Percentiles rank a stretch among this genome's conserved stretches.
Conservation (phyloP, 805 yeast species). For the Pichia californica region DNA sequence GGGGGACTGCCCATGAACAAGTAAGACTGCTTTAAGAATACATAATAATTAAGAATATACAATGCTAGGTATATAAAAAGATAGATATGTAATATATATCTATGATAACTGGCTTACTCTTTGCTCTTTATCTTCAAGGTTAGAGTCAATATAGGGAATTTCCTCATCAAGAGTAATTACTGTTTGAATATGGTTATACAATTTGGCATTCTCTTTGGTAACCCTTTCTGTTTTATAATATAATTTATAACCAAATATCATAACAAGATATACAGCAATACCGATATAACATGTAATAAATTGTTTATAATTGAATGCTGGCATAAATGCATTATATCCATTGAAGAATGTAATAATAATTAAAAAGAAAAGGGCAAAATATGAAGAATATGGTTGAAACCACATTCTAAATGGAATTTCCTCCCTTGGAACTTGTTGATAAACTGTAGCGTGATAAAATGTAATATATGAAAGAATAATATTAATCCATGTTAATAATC, state of each 20-base stretch:
- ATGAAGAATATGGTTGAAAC: slow-evolving; percentile 16
- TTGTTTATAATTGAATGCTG: slow-evolving; percentile 11
- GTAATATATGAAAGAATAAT: slow-evolving; percentile 13
- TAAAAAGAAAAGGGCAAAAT: slow-evolving; percentile 10
- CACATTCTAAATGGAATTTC: slow-evolving; percentile 17
- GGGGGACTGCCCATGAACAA: too few species aligned
- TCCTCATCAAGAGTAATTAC: too few species aligned
- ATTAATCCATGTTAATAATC: slow-evolving; percentile 19
- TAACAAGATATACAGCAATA: neutral
- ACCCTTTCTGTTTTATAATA: too few species aligned
- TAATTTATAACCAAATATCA: neutral
- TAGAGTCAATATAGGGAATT: too few species aligned
- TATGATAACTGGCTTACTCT: too few species aligned
- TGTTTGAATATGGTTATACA: too few species aligned
- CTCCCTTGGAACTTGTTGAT: slow-evolving; percentile 15
- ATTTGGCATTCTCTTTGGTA: too few species aligned
- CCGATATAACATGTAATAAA: slow-evolving; percentile 18
- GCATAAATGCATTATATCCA: slow-evolving; percentile 17
- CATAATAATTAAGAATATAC: too few species aligned
- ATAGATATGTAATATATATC: too few species aligned
- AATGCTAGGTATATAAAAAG: too few species aligned
- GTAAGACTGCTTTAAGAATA: too few species aligned
- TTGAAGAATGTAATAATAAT: slow-evolving; percentile 14
- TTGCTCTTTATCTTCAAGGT: neutral
- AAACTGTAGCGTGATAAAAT: slow-evolving; percentile 11